phyloP scores from a whole-genome alignment of 495 filamentous ascomycete genomes.

The Podospora didyma region DNA sequence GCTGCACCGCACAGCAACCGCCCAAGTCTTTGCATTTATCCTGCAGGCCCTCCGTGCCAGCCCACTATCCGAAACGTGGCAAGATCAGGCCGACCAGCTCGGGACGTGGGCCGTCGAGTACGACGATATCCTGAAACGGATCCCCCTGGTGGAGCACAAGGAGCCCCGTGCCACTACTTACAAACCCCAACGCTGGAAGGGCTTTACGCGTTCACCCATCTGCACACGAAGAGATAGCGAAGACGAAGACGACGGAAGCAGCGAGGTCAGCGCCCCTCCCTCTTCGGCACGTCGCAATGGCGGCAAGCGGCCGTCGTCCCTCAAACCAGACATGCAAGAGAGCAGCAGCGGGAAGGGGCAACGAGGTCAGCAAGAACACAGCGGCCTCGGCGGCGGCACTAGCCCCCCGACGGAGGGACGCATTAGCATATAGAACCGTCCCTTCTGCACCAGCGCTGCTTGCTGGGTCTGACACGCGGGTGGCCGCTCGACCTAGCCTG shows the following conservation, averaged over 20 bases:
- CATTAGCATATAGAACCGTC: background rate
- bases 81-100: constrained; percentile 26
- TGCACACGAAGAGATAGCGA: constrained; percentile 19
- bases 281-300: constrained; percentile 21
- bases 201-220: constrained; percentile 25
- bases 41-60: constrained; percentile 37
- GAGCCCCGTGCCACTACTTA: constrained; percentile 21
- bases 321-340: background rate
- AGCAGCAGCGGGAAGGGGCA: background rate
- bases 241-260: constrained; percentile 12
- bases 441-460: background rate
- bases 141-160: constrained; percentile 25
- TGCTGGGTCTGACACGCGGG: background rate
- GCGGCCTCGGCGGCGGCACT: background rate
- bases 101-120: constrained; percentile 37
- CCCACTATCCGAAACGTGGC: constrained; percentile 36
- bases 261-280: too few species aligned
- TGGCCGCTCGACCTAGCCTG: background rate
- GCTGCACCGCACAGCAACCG: constrained; percentile 40
- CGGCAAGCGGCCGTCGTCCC: background rate
- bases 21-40: constrained; percentile 46
- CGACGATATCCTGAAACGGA: constrained; percentile 31
- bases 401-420: background rate
- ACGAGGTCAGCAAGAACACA: background rate
- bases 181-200: constrained; percentile 24